A percentile compares a stretch with the other conserved stretches of the same genome.
Conservation (phyloP, 495 filamentous ascomycete species). For the Hypoxylon subgilvum region DNA sequence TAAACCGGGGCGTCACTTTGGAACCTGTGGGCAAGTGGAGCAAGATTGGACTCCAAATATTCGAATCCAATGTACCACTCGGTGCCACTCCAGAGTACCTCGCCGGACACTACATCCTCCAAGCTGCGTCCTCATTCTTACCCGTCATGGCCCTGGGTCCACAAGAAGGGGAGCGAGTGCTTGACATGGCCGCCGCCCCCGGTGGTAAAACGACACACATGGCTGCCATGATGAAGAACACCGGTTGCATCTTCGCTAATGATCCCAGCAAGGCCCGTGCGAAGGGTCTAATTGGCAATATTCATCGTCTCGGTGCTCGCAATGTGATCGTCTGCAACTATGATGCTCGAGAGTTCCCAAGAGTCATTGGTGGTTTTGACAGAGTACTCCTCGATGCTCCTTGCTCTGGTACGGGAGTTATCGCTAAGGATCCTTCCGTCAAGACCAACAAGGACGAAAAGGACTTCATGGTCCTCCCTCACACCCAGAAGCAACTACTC, state of each 20-base stretch:
- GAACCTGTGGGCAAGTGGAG: conserved; percentile 99
- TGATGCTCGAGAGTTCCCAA: conserved; percentile 89
- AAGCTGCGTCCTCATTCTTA: conserved; percentile 95
- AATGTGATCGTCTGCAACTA: conserved; percentile 96
- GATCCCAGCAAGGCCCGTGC: conserved; percentile 91
- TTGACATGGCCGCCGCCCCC: conserved; percentile 91
- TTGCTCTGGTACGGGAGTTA: conserved; percentile 70
- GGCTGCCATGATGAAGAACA: conserved; percentile 97
- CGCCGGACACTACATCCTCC: conserved; percentile 95
- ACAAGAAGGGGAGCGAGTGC: conserved; percentile 87
- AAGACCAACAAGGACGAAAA: conserved; percentile 97
- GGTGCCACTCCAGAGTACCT: conserved; percentile 98
- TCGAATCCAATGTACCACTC: conserved; percentile 91
- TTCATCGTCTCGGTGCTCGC: conserved; percentile 90
- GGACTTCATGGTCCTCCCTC: conserved; percentile 89
- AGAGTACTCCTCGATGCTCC: conserved; percentile 45
- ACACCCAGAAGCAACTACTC: conserved; percentile 91
- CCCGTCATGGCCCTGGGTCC: conserved; percentile 97
- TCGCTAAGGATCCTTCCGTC: conserved; percentile 90
- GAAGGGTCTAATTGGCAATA: conserved; percentile 97
- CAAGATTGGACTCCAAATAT: conserved; percentile 94
- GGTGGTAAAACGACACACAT: conserved; percentile 98
- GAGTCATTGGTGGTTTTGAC: conserved; percentile 94
- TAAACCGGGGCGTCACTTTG: conserved; percentile 94
- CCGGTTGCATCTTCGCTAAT: conserved; percentile 93